Conservation (phyloP, 139 green algal genomes). For the Eudorina sp. region DNA sequence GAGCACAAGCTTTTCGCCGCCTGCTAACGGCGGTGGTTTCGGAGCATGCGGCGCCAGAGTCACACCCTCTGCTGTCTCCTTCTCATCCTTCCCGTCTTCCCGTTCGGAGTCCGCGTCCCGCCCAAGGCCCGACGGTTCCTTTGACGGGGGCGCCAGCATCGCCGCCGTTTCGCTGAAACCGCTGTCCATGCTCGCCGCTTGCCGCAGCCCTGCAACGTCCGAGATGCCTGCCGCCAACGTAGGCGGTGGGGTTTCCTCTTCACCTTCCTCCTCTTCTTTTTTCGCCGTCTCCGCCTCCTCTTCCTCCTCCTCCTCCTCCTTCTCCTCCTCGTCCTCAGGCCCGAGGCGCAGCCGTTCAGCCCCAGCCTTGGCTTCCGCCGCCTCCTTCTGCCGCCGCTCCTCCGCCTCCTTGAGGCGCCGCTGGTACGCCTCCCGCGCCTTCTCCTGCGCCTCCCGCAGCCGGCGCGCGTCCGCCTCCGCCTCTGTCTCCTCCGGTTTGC, state of each 20-base stretch:
- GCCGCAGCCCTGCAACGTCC: neutral
- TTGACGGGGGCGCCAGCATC: neutral
- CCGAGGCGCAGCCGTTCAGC: neutral
- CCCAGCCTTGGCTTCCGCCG: neutral
- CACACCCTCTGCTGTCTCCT: neutral
- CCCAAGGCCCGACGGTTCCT: neutral
- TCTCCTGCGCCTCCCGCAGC: neutral
- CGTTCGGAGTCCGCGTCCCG: neutral
- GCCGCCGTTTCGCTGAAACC: neutral
- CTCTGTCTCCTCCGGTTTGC: no score
- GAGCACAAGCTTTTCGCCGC: neutral
- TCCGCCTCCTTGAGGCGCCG: neutral
- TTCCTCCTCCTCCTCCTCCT: neutral
- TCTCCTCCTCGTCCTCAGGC: neutral
- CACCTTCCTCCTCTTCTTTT: no score
- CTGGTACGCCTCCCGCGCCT: neutral
- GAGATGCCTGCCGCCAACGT: neutral
- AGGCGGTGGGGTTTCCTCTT: no score
- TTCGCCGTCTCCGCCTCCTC: no score
- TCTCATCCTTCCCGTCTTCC: neutral
- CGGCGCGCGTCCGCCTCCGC: no score
- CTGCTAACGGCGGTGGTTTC: neutral
- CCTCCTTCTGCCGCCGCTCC: neutral
- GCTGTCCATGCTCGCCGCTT: neutral
- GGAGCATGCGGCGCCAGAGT: neutral